These are phyloP conservation scores for Polytrichum formosum DNA, from an alignment of 225 moss, liverwort and hornwort genomes.

Conservation along the genomic window DNA sequence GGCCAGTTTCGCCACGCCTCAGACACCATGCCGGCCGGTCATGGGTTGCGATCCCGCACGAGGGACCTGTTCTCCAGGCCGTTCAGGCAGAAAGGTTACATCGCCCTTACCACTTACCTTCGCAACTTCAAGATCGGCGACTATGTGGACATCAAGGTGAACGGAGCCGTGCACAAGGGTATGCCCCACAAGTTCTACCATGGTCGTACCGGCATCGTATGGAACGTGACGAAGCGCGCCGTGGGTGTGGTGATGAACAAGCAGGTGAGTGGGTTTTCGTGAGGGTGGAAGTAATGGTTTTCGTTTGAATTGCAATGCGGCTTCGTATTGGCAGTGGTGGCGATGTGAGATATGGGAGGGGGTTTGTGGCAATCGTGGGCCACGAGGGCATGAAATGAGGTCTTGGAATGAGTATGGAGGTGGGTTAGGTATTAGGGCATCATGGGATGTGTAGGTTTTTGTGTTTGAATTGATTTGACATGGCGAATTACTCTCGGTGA, in stretches of 20 bases:
- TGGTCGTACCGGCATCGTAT: slow-evolving; percentile 52
- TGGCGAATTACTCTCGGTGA: too few relatives aligned
- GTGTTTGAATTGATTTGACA: too few relatives aligned
- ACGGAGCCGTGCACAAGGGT: slow-evolving; percentile 57
- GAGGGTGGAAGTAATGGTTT: background rate
- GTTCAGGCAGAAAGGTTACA: slow-evolving; percentile 58
- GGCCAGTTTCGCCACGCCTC: slow-evolving; percentile 4
- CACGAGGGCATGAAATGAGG: background rate
- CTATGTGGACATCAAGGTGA: slow-evolving; percentile 61
- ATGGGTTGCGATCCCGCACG: slow-evolving; percentile 59
- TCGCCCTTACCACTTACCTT: slow-evolving; percentile 48
- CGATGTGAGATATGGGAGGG: too few relatives aligned
- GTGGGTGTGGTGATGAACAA: slow-evolving; percentile 62
- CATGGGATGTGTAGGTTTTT: background rate
- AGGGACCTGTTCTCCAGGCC: slow-evolving; percentile 57
- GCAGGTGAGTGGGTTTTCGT: slow-evolving; percentile 25
- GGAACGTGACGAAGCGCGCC: slow-evolving; percentile 59
- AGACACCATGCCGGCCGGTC: slow-evolving; percentile 54
- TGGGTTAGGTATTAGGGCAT: background rate
- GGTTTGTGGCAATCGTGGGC: background rate
- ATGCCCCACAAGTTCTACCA: slow-evolving; percentile 68
- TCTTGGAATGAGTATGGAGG: background rate
- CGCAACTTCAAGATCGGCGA: slow-evolving; percentile 58
- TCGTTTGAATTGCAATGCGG: background rate
- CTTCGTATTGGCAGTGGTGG: background rate